phyloP scores from a whole-genome alignment of 768 basidiomycete species.

The Auriscalpium microsporum region DNA sequence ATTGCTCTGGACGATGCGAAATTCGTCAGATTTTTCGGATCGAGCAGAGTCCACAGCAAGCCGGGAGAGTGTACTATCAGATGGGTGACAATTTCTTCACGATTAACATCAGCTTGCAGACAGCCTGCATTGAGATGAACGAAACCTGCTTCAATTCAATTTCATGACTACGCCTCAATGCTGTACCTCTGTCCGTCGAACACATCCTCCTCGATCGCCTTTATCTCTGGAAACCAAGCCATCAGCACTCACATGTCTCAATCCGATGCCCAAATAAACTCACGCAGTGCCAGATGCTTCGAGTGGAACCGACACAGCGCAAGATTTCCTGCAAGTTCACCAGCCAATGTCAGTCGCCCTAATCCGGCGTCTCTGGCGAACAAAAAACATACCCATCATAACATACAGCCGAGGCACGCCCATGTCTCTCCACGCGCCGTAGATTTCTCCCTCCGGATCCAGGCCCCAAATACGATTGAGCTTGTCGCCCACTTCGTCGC shows the following conservation, averaged over 20 bases:
- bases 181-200: background rate
- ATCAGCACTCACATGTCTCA: background rate
- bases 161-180: background rate
- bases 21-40: no score
- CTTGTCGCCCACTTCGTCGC: slow-evolving; percentile 33
- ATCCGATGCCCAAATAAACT: slow-evolving; percentile 20
- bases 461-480: slow-evolving; percentile 55
- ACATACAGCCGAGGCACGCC: slow-evolving; percentile 49
- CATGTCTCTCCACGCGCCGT: slow-evolving; percentile 40
- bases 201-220: background rate
- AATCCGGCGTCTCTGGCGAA: background rate
- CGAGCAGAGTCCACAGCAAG: no score
- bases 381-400: slow-evolving; percentile 40
- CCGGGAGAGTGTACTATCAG: no score
- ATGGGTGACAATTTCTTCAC: no score
- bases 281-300: slow-evolving; percentile 57
- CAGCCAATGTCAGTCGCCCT: background rate
- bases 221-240: background rate
- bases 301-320: slow-evolving; percentile 60
- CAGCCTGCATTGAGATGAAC: no score
- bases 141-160: no score
- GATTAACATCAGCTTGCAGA: no score
- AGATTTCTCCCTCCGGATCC: slow-evolving; percentile 54
- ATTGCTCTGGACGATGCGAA: no score
- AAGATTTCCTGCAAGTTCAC: slow-evolving; percentile 36